Base-by-base conservation (phyloP, 1,284 basidiomycete species). In the Ustilago lituana region DNA sequence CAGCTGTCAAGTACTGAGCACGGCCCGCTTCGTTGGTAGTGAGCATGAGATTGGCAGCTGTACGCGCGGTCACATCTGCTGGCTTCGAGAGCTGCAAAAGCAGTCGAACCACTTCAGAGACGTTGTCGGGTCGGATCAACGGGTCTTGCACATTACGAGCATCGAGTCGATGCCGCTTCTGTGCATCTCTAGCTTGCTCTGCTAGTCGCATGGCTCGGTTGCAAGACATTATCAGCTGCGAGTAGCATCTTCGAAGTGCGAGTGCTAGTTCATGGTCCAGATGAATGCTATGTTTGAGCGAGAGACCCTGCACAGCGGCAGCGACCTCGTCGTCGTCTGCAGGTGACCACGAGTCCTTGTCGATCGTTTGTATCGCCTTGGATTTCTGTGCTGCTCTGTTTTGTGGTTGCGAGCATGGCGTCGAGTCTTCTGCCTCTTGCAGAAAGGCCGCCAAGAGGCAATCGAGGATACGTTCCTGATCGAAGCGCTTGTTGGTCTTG, bases 211-310 rank as follows among this genome's bases (percentile, higher is more conserved):
- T 20, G 1, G 68, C 61, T 27, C 51, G 62, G 4, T 59, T 31
- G 37, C 54, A 49, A 2, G 62, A 58, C 12, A 47, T 12, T 0
- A 48, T 38, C 11, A 71, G 58, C 58, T 63, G 47, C 3, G 49
- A 29, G 27, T 61, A 59, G 59, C 62, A 66, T 44, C 54, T 23
- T 10, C 33, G 36, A 10, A 71, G 43, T 2, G 68, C 68, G 5
- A 38, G 29, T 0, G 68, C 50, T 14, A 71, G 68, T 22, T 65
- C 58, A 29, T 61, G 57, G 36, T 60, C 58, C 36, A 71, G 62
- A 35, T 71, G 44, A 23, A 71, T 71, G 44, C 54, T 55, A 38
- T 71, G 58, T 27, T 50, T 61, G 33, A 61, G 68, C 19, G 62
- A 61, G 19, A 70, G 61, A 15, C 68, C 68, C 3, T 65, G 47